phyloP scores from a whole-genome alignment of 1,139 yeast genomes.

The Pichia sp. region DNA sequence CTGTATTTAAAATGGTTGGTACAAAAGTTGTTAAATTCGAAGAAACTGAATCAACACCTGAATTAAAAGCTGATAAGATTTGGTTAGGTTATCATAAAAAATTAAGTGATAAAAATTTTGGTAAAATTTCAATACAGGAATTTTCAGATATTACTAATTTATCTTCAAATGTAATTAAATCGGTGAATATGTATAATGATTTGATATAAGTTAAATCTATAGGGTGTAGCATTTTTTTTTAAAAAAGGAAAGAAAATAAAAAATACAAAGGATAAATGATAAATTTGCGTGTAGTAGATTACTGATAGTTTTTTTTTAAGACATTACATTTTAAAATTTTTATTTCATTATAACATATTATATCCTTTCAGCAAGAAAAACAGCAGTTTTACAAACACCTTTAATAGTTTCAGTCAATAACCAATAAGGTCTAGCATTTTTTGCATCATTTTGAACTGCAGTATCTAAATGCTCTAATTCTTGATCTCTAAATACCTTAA shows the following conservation, averaged over 20 bases:
- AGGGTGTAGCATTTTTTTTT: no score
- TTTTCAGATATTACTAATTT: constrained; percentile 74
- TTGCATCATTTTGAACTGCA: constrained; percentile 87
- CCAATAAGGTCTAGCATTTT: constrained; percentile 88
- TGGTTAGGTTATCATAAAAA: constrained; percentile 40
- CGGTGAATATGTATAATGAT: constrained; percentile 76
- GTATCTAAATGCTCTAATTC: constrained; percentile 94
- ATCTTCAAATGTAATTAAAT: constrained; percentile 76
- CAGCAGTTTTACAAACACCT: constrained; percentile 77
- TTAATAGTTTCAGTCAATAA: constrained; percentile 84
- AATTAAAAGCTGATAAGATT: constrained; percentile 74
- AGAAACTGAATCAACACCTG: constrained; percentile 93
- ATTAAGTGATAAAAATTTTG: constrained; percentile 66
- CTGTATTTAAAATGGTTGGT: constrained; percentile 95
- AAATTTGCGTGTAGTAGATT: no score
- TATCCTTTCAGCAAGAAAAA: constrained; percentile 78
- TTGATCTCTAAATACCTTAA: constrained; percentile 83
- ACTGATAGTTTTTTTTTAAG: no score
- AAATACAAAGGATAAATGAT: no score
- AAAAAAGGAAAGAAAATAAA: no score
- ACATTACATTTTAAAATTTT: no score
- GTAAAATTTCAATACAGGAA: constrained; percentile 70
- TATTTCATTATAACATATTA: background rate
- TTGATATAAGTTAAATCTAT: constrained; percentile 40
- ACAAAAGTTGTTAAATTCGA: constrained; percentile 81